Conservation (phyloP, 1,139 yeast species). For the Protomyces arabidopsidicola region DNA sequence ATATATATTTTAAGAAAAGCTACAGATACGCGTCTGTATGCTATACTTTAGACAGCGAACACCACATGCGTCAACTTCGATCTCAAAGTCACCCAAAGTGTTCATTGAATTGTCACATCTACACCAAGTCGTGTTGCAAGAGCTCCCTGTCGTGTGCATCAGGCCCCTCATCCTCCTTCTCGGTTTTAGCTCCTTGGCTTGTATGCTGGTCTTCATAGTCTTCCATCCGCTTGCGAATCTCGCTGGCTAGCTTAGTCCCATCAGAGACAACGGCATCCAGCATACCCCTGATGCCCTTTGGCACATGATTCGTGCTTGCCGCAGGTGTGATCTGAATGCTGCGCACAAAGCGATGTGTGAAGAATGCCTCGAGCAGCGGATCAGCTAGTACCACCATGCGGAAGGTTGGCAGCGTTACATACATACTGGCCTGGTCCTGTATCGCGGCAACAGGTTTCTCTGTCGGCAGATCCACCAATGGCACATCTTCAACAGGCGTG, state of each 20-base stretch:
- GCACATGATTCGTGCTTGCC: slow-evolving; percentile 44
- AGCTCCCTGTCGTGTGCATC: slow-evolving; percentile 4
- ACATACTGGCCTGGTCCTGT: slow-evolving; percentile 64
- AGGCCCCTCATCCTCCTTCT: slow-evolving; percentile 10
- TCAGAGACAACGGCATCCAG: slow-evolving; percentile 89
- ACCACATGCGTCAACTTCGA: too few relatives aligned
- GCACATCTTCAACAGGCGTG: not conserved
- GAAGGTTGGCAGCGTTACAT: slow-evolving; percentile 78
- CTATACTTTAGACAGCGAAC: too few relatives aligned
- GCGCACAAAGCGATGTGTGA: slow-evolving; percentile 58
- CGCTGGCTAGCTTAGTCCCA: slow-evolving; percentile 73
- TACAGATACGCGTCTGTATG: too few relatives aligned
- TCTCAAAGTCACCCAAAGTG: not conserved
- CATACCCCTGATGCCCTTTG: slow-evolving; percentile 68
- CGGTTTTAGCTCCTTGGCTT: not conserved
- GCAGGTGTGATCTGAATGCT: slow-evolving; percentile 64
- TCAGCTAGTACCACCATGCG: slow-evolving; percentile 93
- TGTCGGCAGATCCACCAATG: not conserved
- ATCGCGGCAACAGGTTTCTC: slow-evolving; percentile 14
- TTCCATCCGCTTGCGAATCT: slow-evolving; percentile 20
- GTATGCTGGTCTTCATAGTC: slow-evolving; percentile 13
- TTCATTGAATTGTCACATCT: not conserved
- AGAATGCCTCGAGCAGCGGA: slow-evolving; percentile 82
- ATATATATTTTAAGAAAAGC: too few relatives aligned
- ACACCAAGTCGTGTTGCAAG: not conserved